Evolutionary conservation across 2,329 filamentous ascomycete species (phyloP).

Genomic region (Pseudogymnoascus sp.): DNA sequence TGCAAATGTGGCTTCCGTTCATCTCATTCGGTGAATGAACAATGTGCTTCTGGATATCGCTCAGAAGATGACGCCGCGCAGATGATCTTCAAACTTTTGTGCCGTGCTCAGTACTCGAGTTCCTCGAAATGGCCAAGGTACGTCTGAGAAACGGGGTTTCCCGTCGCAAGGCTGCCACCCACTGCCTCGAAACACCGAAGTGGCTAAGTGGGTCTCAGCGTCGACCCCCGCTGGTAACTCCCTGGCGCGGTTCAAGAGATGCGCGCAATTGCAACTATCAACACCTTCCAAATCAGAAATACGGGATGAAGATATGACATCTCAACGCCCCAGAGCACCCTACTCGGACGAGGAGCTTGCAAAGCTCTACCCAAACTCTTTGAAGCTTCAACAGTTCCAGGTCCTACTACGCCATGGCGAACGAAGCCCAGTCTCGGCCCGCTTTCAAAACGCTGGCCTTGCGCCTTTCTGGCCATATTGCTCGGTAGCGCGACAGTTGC

Average conservation of each 20-base stretch:
- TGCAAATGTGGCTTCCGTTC: constrained; percentile 23
- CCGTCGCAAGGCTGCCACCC: neutral
- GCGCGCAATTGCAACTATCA: neutral
- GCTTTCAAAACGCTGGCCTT: constrained; percentile 74
- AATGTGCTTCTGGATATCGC: constrained; percentile 1
- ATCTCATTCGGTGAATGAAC: constrained; percentile 15
- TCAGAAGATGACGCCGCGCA: neutral
- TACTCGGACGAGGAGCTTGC: constrained; percentile 76
- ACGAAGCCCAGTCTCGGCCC: constrained; percentile 76
- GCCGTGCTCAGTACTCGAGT: neutral
- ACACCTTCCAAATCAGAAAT: neutral
- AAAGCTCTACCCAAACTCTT: constrained; percentile 66
- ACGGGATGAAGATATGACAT: constrained; percentile 56
- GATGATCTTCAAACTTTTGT: constrained; percentile 1
- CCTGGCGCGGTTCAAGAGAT: neutral
- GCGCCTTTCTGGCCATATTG: constrained; percentile 82
- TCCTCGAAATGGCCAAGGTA: neutral
- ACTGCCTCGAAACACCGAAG: neutral
- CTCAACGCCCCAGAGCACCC: constrained; percentile 61
- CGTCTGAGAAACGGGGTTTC: neutral
- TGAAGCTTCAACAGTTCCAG: constrained; percentile 85
- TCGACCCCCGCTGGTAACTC: neutral
- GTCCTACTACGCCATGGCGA: constrained; percentile 72
- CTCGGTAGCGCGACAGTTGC: constrained; percentile 63
- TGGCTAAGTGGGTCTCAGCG: neutral